These are phyloP conservation scores for Talaromyces sp. DNA, from an alignment of 2,329 filamentous ascomycete species.

Conservation along the genomic window DNA sequence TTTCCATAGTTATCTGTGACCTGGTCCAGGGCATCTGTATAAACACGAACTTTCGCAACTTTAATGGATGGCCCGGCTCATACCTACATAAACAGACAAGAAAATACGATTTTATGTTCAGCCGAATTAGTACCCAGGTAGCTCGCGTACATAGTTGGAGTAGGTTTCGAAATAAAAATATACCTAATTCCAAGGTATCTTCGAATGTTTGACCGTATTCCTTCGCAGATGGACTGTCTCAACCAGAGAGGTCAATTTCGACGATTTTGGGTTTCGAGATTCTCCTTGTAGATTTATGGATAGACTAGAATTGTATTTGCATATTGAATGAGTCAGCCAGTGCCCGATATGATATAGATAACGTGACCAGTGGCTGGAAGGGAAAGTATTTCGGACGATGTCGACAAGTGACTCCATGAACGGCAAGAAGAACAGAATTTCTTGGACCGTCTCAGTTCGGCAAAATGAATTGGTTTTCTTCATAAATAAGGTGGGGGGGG, in stretches of 20 bases:
- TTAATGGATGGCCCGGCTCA: too few relatives aligned
- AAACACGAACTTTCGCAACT: neutral
- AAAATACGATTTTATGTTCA: neutral
- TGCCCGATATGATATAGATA: neutral
- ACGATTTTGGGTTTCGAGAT: neutral
- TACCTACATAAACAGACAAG: neutral
- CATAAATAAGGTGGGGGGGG: neutral
- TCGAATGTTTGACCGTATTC: neutral
- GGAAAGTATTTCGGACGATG: slow-evolving; percentile 11
- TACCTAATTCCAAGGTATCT: neutral
- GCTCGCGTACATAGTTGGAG: neutral
- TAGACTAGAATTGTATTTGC: neutral
- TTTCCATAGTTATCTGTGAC: neutral
- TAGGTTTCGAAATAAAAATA: neutral
- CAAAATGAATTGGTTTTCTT: slow-evolving; percentile 13
- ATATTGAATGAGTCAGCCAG: neutral
- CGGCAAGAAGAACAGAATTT: slow-evolving; percentile 5
- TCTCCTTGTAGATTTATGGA: neutral
- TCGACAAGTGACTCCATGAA: slow-evolving; percentile 15
- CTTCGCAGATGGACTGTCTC: neutral
- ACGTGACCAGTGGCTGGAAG: neutral
- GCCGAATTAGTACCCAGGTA: neutral
- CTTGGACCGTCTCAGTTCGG: slow-evolving; percentile 9
- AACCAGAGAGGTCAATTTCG: neutral
- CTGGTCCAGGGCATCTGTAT: neutral